Base-by-base conservation (phyloP, 2,329 filamentous ascomycete genomes). In the Orbilia oligospora region DNA sequence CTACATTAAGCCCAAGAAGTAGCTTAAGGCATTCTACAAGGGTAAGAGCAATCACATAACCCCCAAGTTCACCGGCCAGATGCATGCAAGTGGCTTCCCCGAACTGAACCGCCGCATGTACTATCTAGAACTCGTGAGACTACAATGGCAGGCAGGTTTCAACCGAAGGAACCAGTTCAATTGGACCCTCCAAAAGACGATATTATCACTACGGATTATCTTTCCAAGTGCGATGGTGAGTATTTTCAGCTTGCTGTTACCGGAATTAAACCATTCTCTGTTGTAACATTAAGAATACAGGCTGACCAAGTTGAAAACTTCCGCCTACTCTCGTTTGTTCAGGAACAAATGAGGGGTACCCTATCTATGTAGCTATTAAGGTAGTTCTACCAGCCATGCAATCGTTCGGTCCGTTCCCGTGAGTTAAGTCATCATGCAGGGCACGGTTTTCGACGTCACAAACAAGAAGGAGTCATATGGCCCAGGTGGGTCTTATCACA, bases 401-500 rank as follows among this genome's bases (percentile, higher is more conserved):
- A 18, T 46, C 44, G 6, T 61, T 55, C 14, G 22, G 27, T 18
- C 30, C 22, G 22, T 55, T 51, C 49, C 30, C 22, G 12, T 44
- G 9, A 27, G 64, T 24, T 61, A 38, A 63, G 18, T 58, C 53
- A 38, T 64, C 58, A 71, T 78, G 63, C 76, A 97, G 91, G 95
- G 96, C 82, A 93, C 92, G 79, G 91, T 99, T 66, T 99, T 97
- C 83, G 95, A 99, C 83, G 96, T 99, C 78, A 93, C 90, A 24
- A 92, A 91, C 65, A 99, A 98, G 85, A 80, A 72, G 27, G 58
- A 72, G 81, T 90, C 92, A 16, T 99, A 99, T 84, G 90, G 90
- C 56, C 90, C 92, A 9, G 91, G 90, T 24, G 94, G 93, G 58
- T 90, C 91, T 80, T 99, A 99, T 85, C 89, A 93, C 82, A 92